Conservation (phyloP, 2,329 filamentous ascomycete genomes). For the Sporothrix inflata region DNA sequence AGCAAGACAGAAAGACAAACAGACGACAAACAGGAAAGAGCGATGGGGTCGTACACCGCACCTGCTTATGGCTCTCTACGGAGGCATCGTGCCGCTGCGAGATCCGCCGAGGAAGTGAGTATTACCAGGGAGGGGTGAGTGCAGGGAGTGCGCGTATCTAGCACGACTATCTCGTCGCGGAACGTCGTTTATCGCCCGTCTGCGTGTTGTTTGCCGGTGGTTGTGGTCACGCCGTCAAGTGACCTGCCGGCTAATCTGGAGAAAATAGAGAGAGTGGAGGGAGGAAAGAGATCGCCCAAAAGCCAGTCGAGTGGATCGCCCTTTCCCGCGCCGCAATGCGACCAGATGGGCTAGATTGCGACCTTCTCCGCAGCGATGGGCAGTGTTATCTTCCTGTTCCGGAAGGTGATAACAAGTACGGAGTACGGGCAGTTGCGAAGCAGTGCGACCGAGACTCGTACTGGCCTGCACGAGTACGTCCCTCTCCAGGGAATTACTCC, state of each 20-base stretch:
- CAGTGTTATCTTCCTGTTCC: slow-evolving; percentile 12
- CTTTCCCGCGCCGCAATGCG: neutral
- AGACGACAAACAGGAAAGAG: neutral
- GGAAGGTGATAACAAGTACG: slow-evolving; percentile 16
- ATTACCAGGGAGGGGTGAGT: neutral
- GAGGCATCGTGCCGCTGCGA: slow-evolving; percentile 10
- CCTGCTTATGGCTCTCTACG: neutral
- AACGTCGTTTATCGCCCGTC: slow-evolving; percentile 12
- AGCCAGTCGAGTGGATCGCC: slow-evolving; percentile 1
- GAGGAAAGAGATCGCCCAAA: neutral
- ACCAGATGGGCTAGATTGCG: slow-evolving; percentile 8
- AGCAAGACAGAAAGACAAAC: neutral
- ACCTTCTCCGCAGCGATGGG: slow-evolving; percentile 20
- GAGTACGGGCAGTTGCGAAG: neutral
- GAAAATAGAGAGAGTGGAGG: neutral
- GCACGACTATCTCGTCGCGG: neutral
- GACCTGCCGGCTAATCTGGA: slow-evolving; percentile 5
- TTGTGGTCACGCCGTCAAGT: neutral
- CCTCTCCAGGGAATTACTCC: neutral
- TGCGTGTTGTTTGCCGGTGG: neutral
- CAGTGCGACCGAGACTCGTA: neutral
- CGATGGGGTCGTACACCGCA: neutral
- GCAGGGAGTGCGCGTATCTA: neutral
- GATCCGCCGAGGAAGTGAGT: slow-evolving; percentile 10
- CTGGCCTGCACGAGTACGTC: neutral